These are phyloP conservation scores for Suillus subluteus DNA, from an alignment of 768 basidiomycete genomes.

Conservation along the genomic window DNA sequence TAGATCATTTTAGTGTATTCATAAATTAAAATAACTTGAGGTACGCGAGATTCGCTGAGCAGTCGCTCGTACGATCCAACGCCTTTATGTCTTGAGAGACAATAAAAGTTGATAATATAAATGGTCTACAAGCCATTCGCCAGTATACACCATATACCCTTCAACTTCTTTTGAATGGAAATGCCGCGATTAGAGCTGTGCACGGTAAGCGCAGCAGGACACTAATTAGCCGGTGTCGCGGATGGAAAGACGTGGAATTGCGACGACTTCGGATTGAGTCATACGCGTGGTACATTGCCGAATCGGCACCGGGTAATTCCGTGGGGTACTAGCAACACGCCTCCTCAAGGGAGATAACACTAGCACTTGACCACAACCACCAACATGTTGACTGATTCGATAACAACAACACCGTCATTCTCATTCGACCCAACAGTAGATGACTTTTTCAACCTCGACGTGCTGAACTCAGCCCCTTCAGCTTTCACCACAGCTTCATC, in stretches of 20 bases:
- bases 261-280: background rate
- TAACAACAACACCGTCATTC: constrained; percentile 20
- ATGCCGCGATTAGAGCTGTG: too few species aligned
- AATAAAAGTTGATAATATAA: too few species aligned
- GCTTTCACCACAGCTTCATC: constrained; percentile 31
- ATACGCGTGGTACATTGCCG: background rate
- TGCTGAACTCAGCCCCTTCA: constrained; percentile 35
- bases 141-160: too few species aligned
- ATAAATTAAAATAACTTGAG: too few species aligned
- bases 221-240: background rate
- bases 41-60: too few species aligned
- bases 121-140: too few species aligned
- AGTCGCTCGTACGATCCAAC: too few species aligned
- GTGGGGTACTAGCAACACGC: constrained; percentile 3
- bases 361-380: constrained; percentile 12
- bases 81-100: too few species aligned
- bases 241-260: background rate
- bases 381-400: constrained; percentile 15
- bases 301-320: constrained; percentile 1
- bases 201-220: background rate
- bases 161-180: too few species aligned
- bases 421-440: constrained; percentile 36
- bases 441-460: constrained; percentile 71
- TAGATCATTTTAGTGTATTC: too few species aligned
- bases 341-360: background rate